phyloP scores from a whole-genome alignment of 176 grass and related monocot species.

The Eremochloa ophiuroides region DNA sequence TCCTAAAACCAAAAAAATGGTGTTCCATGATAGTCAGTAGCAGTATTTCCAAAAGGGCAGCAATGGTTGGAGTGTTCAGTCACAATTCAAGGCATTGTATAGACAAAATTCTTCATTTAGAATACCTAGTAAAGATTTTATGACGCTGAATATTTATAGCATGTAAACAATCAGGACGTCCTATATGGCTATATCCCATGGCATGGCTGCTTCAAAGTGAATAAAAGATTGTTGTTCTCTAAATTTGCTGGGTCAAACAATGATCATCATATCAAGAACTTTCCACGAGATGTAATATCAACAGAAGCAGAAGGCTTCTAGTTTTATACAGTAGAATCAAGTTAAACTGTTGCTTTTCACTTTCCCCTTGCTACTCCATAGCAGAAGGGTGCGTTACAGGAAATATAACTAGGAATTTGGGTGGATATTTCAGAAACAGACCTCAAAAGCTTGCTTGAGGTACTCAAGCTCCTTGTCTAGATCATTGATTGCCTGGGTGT shows the following conservation, averaged over 20 bases:
- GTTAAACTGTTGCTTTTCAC: not conserved
- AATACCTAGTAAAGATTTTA: not conserved
- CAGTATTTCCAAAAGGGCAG: not conserved
- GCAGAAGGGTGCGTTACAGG: not conserved
- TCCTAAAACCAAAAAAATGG: not conserved
- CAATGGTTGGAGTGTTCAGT: not conserved
- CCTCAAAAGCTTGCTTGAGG: conserved; percentile 48
- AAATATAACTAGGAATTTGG: not conserved
- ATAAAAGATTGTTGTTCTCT: not conserved
- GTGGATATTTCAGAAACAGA: not conserved
- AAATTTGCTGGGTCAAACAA: not conserved
- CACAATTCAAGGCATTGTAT: not conserved
- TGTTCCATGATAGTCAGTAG: not conserved
- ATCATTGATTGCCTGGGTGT: conserved; percentile 43
- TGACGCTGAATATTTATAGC: not conserved
- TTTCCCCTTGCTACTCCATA: not conserved
- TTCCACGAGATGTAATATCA: not conserved
- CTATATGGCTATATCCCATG: not conserved
- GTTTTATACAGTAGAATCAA: not conserved
- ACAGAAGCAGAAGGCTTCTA: not conserved
- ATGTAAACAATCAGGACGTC: not conserved
- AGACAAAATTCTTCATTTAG: not conserved
- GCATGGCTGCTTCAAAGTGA: not conserved
- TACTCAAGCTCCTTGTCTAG: conserved; percentile 35
- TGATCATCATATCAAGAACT: not conserved